phyloP scores from a whole-genome alignment of 1,139 yeast genomes.

The Geotrichum macrosporum region DNA sequence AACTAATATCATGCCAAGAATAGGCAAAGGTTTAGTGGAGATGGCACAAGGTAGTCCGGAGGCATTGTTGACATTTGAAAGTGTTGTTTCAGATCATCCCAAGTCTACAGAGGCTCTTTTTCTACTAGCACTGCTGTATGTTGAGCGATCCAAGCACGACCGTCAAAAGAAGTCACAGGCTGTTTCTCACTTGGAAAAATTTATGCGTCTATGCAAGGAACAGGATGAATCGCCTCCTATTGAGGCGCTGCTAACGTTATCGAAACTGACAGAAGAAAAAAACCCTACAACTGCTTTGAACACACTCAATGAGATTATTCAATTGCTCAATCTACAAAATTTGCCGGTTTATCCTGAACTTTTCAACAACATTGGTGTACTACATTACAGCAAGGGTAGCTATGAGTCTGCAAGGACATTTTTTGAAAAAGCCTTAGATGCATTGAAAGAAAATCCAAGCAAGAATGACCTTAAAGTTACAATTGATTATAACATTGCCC shows the following conservation, averaged over 20 bases:
- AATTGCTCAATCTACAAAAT: slow-evolving; percentile 41
- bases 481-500: slow-evolving; percentile 40
- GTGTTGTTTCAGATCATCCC: slow-evolving; percentile 60
- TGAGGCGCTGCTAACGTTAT: slow-evolving; percentile 64
- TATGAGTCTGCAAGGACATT: slow-evolving; percentile 47
- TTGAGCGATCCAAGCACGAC: slow-evolving; percentile 40
- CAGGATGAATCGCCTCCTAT: slow-evolving; percentile 60
- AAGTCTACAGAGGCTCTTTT: slow-evolving; percentile 72
- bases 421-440: slow-evolving; percentile 51
- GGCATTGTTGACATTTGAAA: slow-evolving; percentile 80
- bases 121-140: slow-evolving; percentile 68
- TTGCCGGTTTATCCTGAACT: slow-evolving; percentile 60
- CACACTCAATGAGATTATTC: slow-evolving; percentile 59
- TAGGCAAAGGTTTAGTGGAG: slow-evolving; percentile 87
- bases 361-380: slow-evolving; percentile 80
- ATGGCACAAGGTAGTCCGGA: slow-evolving; percentile 71
- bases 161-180: slow-evolving; percentile 39
- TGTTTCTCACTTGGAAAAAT: slow-evolving; percentile 64
- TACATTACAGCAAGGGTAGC: slow-evolving; percentile 65
- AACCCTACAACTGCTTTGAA: slow-evolving; percentile 49
- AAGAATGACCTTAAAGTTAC: slow-evolving; percentile 31
- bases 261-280: slow-evolving; percentile 60
- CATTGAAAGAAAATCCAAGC: slow-evolving; percentile 45
- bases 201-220: slow-evolving; percentile 56
- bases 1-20: slow-evolving; percentile 55